These are phyloP conservation scores for Adenanthera pavonina DNA, from an alignment of 306 rosid genomes.

Conservation along the genomic window DNA sequence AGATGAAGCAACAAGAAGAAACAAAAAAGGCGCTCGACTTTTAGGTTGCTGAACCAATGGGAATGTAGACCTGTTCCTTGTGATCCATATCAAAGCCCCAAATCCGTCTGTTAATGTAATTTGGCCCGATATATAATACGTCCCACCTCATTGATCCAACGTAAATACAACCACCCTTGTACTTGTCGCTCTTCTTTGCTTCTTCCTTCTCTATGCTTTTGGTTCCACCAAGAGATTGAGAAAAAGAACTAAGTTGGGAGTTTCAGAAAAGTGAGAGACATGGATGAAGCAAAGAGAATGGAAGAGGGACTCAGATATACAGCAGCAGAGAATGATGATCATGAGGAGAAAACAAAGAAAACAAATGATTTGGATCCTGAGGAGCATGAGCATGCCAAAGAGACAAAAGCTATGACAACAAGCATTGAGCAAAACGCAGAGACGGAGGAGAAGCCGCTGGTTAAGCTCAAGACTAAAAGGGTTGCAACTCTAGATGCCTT, in stretches of 20 bases:
- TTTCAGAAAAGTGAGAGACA: conserved; percentile 11
- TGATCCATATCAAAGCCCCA: conserved; percentile 11
- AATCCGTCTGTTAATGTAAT: conserved; percentile 16
- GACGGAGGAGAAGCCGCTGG: conserved; percentile 23
- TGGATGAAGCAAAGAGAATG: conserved; percentile 62
- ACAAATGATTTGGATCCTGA: conserved; percentile 32
- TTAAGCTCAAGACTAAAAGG: conserved; percentile 57
- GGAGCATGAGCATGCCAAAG: conserved; percentile 23
- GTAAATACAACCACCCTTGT: conserved; percentile 47
- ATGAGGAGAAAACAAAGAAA: conserved; percentile 9
- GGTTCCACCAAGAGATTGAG: background rate
- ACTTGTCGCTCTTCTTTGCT: conserved; percentile 35
- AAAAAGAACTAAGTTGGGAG: background rate
- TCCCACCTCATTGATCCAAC: conserved; percentile 25
- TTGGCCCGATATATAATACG: background rate
- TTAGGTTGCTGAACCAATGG: background rate
- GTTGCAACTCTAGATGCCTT: conserved; percentile 79
- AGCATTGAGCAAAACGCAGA: background rate
- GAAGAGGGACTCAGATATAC: conserved; percentile 54
- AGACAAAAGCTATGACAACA: background rate
- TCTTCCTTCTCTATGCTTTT: background rate
- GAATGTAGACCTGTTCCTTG: conserved; percentile 32
- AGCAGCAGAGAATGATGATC: conserved; percentile 16
- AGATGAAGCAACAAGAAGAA: background rate
- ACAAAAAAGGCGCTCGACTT: background rate